Base-by-base conservation (phyloP, 129 eudicot genomes). In the Oenanthe sinensis region DNA sequence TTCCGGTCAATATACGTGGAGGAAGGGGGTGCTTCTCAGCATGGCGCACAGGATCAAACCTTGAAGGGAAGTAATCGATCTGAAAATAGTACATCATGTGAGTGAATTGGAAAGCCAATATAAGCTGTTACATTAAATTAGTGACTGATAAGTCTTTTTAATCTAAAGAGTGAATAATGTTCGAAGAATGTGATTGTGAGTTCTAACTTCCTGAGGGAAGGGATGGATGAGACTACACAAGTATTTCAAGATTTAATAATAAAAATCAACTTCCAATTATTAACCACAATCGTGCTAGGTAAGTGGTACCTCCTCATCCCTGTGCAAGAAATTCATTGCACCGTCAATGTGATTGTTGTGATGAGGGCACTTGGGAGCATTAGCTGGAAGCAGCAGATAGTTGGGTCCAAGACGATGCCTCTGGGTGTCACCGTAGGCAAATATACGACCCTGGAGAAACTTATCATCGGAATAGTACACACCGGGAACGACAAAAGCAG, bases 291-390 rank as follows among this genome's bases (percentile, higher is more conserved):
- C 15, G n/a, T n/a, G 68, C 68, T 60, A 60, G 10, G 68, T 10
- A 30, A 67, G 7, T 13, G 6, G 13, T 78, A 91, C 96, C 96
- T 91, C 96, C 81, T 91, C 96, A 82, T 91, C 93, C 88, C 96
- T 82, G 45, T 88, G 93, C 88, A 91, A 85, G 83, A 91, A 85
- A 74, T 89, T 91, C 93, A 91, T 91, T 81, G 80, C 80, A 1
- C 97, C 97, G 0, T 91, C 97, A 80, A 87, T 88, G 83, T 89
- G 93, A 83, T 91, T 91, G 74, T 91, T 91, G 81, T 89, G 93
- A 77, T 91, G 97, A 75, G 97, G 87, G 33, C 90, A 85, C 84
- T 91, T 91, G 49, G 97, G 97, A 81, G 97, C 91, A 87, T 91
- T 91, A 22, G 80, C 97, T 36, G 97, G 97, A 62, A 91, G 97